These are phyloP conservation scores for Arbutus unedo DNA, from an alignment of 148 eudicot species.

Conservation along the genomic window DNA sequence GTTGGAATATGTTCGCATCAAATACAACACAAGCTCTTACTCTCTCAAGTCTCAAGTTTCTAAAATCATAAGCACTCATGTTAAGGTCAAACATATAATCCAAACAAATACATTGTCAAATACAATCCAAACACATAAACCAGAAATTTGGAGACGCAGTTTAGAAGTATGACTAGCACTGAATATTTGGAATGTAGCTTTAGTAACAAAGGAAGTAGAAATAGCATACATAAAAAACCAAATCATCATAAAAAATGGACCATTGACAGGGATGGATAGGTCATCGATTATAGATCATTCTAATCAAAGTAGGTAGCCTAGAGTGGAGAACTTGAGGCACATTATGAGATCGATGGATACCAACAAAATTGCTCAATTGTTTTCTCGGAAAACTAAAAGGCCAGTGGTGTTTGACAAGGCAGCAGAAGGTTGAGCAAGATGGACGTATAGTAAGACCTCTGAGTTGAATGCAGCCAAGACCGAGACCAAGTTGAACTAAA, in stretches of 20 bases:
- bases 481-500: not conserved
- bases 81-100: not conserved
- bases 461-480: not conserved
- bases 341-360: not conserved
- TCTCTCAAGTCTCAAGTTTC: not conserved
- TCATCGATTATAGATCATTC: not conserved
- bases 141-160: not conserved
- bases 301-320: not conserved
- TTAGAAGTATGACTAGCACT: not conserved
- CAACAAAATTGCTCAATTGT: not conserved
- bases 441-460: not conserved
- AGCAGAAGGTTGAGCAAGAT: not conserved
- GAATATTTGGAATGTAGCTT: not conserved
- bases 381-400: not conserved
- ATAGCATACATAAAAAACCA: not conserved
- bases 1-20: not conserved
- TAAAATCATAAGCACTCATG: not conserved
- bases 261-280: not conserved
- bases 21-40: not conserved
- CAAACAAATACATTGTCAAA: not conserved
- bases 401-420: not conserved
- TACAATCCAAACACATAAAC: not conserved
- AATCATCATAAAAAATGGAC: not conserved
- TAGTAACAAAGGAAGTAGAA: conserved; percentile 4
- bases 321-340: not conserved